Base-by-base conservation (phyloP, 345 rosid species). In the Eutrema yunnanense region DNA sequence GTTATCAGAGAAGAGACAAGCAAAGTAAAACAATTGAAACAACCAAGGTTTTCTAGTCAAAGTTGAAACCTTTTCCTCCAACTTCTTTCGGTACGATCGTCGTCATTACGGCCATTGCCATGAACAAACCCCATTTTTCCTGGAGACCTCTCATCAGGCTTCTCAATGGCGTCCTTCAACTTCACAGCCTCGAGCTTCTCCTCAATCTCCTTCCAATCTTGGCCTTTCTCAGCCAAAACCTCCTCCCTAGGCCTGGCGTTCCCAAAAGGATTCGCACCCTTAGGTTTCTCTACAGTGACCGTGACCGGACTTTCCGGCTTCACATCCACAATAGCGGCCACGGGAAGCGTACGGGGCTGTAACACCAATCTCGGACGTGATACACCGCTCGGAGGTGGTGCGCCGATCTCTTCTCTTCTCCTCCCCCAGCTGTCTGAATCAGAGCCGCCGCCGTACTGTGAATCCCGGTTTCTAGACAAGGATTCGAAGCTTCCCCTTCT, bases 241-340 rank as follows among this genome's bases (percentile, higher is more conserved):
- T 88, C 97, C 80, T 95, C 99, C 51, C 99, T 86, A 0, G 99
- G 99, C 75, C 99, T 90, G 0, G 99, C 99, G 6, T 82, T 81
- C 9, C 98, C 99, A 54, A 95, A 95, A 0, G 98, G 99, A 56
- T 73, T 95, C 6, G 77, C 74, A 19, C 86, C 91, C 74, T 79
- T 90, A 2, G 93, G 86, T 58, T 76, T 95, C n/a, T 81, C 81
- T 0, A 22, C 73, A 47, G n/a, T 32, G 1, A 67, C 72, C 6
- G 0, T 84, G 65, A 80, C 87, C 0, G 60, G 48, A 6, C 29
- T 59, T 11, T 49, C 79, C 76, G 12, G 69, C 67, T 50, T 71
- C 79, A 70, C 83, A 4, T 81, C 78, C 56, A 63, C 60, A 13
- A 40, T 58, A 6, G 71, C 41, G 9, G 73, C 46, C 36, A 79